Percentiles rank a stretch among this genome's conserved stretches.
These are phyloP conservation scores for Canavalia ensiformis DNA, from an alignment of 306 rosid genomes.

Conservation along the genomic window DNA sequence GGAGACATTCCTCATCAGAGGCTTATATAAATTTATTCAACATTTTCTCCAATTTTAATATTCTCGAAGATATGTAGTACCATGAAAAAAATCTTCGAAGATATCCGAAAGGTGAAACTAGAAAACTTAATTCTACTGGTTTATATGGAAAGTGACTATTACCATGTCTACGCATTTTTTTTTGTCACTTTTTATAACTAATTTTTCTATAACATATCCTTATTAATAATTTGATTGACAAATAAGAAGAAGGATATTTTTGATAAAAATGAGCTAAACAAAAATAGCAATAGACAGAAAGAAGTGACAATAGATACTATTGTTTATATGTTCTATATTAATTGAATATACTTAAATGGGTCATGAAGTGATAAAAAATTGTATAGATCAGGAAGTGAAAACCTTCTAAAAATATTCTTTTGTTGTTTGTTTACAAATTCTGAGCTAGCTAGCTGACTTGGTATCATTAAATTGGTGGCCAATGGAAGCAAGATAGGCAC, in stretches of 20 bases:
- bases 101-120: not conserved
- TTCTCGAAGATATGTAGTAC: too few species aligned
- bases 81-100: too few species aligned
- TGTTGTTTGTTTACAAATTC: not conserved
- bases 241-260: too few species aligned
- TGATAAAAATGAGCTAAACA: too few species aligned
- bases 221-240: too few species aligned
- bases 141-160: too few species aligned
- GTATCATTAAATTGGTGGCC: slow-evolving; percentile 38
- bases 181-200: too few species aligned
- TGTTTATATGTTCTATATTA: not conserved
- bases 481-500: slow-evolving; percentile 45
- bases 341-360: not conserved
- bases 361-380: not conserved
- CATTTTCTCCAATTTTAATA: not conserved
- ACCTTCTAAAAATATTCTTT: not conserved
- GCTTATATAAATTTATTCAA: too few species aligned
- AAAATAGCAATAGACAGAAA: too few species aligned
- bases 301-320: too few species aligned
- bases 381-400: not conserved
- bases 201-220: too few species aligned
- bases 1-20: not conserved
- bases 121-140: not conserved
- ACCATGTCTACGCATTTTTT: too few species aligned
- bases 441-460: slow-evolving; percentile 2